Percentiles rank a stretch among this genome's conserved stretches.
Evolutionary conservation across 805 yeast species (phyloP).

Genomic region (Hanseniaspora singularis): DNA sequence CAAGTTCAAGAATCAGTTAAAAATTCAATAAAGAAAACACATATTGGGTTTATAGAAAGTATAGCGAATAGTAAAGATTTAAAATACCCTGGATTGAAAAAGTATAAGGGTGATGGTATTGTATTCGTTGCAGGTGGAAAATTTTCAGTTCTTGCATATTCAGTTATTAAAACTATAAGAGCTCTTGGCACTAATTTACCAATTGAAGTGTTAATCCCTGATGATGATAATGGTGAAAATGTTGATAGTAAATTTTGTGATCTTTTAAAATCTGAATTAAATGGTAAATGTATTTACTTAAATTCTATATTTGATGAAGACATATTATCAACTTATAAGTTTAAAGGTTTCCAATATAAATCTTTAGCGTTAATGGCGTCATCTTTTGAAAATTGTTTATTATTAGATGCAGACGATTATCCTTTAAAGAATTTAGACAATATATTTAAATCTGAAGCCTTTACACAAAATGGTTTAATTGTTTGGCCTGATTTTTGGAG

Average conservation of each 20-base stretch:
- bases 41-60: constrained; percentile 19
- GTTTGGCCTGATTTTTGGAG: constrained; percentile 74
- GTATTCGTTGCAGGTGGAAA: constrained; percentile 68
- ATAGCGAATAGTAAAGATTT: constrained; percentile 16
- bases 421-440: constrained; percentile 39
- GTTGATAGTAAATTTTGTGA: constrained; percentile 59
- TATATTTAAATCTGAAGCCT: constrained; percentile 37
- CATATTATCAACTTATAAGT: constrained; percentile 32
- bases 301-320: constrained; percentile 39
- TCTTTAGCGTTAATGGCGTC: constrained; percentile 63
- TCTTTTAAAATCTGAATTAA: constrained; percentile 32
- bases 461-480: constrained; percentile 39
- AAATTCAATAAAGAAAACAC: constrained; percentile 19
- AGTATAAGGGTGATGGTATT: constrained; percentile 42
- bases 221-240: constrained; percentile 41
- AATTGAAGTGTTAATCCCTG: constrained; percentile 71
- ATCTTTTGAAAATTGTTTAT: constrained; percentile 58
- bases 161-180: constrained; percentile 45
- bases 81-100: constrained; percentile 3
- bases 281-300: constrained; percentile 50
- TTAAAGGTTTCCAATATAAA: constrained; percentile 55
- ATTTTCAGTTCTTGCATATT: constrained; percentile 50
- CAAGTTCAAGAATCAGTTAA: constrained; percentile 19
- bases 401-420: constrained; percentile 65
- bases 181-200: constrained; percentile 59